These are phyloP conservation scores for Geotrichum cucujoidarum DNA, from an alignment of 1,139 yeast species.

Conservation along the genomic window DNA sequence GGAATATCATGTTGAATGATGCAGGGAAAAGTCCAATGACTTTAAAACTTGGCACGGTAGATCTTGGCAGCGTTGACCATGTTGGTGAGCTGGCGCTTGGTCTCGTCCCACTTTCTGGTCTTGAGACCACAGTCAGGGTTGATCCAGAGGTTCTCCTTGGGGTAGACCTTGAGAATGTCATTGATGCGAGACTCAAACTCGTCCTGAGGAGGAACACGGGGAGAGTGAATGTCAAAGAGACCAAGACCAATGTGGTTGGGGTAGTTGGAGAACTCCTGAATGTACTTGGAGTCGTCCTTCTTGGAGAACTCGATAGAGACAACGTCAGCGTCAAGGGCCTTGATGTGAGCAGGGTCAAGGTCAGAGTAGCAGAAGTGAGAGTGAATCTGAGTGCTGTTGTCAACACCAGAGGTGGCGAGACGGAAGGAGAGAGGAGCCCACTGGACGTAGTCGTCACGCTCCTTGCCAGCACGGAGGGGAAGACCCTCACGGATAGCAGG, in stretches of 20 bases:
- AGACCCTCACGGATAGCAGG: conserved; percentile 99
- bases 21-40: not conserved
- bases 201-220: conserved; percentile 96
- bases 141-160: conserved; percentile 97
- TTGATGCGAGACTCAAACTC: conserved; percentile 92
- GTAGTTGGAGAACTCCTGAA: conserved; percentile 94
- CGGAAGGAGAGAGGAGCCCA: conserved; percentile 99
- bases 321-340: conserved; percentile 98
- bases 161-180: conserved; percentile 93
- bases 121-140: conserved; percentile 99
- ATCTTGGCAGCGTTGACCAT: conserved; percentile 98
- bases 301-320: conserved; percentile 98
- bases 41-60: conserved; percentile 60
- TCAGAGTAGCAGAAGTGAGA: conserved; percentile 99
- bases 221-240: conserved; percentile 97
- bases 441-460: conserved; percentile 90
- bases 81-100: conserved; percentile 73
- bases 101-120: conserved; percentile 95
- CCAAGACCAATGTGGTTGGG: conserved; percentile 99
- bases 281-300: conserved; percentile 98
- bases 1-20: conserved; percentile 14
- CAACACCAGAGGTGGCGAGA: conserved; percentile 98
- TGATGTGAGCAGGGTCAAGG: conserved; percentile 98
- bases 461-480: conserved; percentile 97
- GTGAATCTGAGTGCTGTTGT: conserved; percentile 94